Conservation (phyloP, 1,284 basidiomycete genomes). For the Hymenochaete sp. region DNA sequence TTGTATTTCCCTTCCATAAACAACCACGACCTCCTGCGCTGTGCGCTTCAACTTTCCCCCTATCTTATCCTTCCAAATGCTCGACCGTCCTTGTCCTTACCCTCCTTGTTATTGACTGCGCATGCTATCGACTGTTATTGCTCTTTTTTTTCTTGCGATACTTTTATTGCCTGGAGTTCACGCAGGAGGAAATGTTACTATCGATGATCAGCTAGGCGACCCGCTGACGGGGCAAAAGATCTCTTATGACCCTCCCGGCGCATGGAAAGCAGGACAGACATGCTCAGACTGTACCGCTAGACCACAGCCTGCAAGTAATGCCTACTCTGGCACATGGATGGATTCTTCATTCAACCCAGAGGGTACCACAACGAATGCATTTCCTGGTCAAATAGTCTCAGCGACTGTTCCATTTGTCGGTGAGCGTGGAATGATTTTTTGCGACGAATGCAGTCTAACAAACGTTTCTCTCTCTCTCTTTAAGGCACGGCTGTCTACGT, state of each 20-base stretch:
- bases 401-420: slow-evolving; percentile 11
- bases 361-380: background rate
- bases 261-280: slow-evolving; percentile 10
- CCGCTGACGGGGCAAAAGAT: slow-evolving; percentile 3
- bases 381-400: slow-evolving; percentile 2
- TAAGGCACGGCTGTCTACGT: slow-evolving; percentile 13
- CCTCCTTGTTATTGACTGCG: no score
- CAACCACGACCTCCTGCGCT: no score
- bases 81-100: no score
- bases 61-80: no score
- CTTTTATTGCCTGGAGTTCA: no score
- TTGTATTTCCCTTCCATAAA: no score
- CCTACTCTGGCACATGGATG: slow-evolving; percentile 8
- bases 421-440: background rate
- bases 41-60: no score
- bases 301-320: background rate
- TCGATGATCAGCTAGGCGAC: slow-evolving; percentile 14
- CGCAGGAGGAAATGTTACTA: slow-evolving; percentile 14
- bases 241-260: slow-evolving; percentile 4
- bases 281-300: slow-evolving; percentile 5
- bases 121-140: no score
- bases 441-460: background rate
- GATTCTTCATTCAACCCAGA: slow-evolving; percentile 7
- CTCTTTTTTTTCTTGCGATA: no score
- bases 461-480: background rate